Evolutionary conservation across 495 filamentous ascomycete species (phyloP), one percentile per base, ranked within the genome.

Genomic region (Trichocladium uniseriatum): DNA sequence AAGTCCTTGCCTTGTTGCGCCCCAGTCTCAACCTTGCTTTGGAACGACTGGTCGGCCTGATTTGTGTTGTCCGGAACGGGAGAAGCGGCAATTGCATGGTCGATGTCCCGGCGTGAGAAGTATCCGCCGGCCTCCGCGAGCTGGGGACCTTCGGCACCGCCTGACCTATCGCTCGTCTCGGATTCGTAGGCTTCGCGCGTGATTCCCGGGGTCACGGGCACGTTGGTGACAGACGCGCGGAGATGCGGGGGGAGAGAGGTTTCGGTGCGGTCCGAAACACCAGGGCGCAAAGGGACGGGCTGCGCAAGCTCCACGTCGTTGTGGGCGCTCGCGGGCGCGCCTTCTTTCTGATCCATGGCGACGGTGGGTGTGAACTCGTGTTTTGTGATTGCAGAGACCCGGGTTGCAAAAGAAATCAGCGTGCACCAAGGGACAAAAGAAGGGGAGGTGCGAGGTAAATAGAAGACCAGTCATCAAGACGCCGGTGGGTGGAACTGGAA

Each of bases 1-100:
- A 85, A 69, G 11, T 89, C 82, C 11, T 72, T 68, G 44, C 78
- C 73, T 2, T 78, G 74, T 42, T 69, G 72, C 14, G 73, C 75
- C 31, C 77, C 76, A 16, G 70, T 73, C 3, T 68, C 71, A 14
- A 73, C 64, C 53, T 80, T 65, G 27, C 56, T 65, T 11, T 74
- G 66, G 14, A 75, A 74, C 11, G 43, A 45, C 59, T 61, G 48
- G 54, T 56, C 57, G 40, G 53, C 38, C 3, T 32, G 11, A 28
- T 39, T 42, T 3, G 54, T 35, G 37, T 38, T 13, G 39, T 51
- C 28, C 14, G 53, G 52, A 13, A 40, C 53, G 2, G 58, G 56
- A 11, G 62, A 60, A 16, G 45, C 39, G 13, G 55, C 52, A 38
- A 60, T 43, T 9, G 56, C 61, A 35, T 65, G 63, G 32, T 62